A percentile compares a stretch with the other conserved stretches of the same genome.
phyloP scores from a whole-genome alignment of 2,329 filamentous ascomycete genomes.

The Colletotrichum eremochloae region DNA sequence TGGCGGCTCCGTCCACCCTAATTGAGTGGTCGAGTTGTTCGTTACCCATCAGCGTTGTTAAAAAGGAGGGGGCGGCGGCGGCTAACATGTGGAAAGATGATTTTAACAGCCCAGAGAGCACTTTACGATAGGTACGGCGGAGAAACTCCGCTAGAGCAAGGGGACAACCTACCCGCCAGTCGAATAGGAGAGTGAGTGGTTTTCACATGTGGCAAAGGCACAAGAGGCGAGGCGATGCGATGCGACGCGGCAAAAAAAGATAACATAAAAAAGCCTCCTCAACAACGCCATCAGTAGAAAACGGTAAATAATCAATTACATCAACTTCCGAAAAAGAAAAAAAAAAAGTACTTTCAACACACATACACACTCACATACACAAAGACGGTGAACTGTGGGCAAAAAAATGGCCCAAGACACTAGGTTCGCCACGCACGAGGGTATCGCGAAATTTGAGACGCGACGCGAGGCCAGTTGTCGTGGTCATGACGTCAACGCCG shows the following conservation, averaged over 20 bases:
- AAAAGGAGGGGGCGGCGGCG: not conserved
- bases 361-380: not conserved
- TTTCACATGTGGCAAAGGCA: not conserved
- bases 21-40: not conserved
- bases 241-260: not conserved
- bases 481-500: conserved; percentile 15
- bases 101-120: not conserved
- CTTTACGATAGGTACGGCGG: not conserved
- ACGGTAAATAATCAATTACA: not conserved
- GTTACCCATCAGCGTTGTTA: not conserved
- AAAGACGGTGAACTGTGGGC: conserved; percentile 2
- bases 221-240: not conserved
- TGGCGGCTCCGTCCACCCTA: conserved; percentile 4
- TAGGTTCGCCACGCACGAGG: not conserved
- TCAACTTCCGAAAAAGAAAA: not conserved
- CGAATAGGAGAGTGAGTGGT: no score
- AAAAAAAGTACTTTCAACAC: no score
- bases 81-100: conserved; percentile 3
- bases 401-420: not conserved
- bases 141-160: not conserved
- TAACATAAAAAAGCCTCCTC: no score
- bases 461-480: conserved; percentile 7
- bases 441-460: not conserved
- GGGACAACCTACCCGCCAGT: not conserved
- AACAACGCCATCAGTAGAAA: not conserved